A percentile compares a stretch with the other conserved stretches of the same genome.
phyloP scores from a whole-genome alignment of 257 asterid species.

The Galeopsis tetrahit region DNA sequence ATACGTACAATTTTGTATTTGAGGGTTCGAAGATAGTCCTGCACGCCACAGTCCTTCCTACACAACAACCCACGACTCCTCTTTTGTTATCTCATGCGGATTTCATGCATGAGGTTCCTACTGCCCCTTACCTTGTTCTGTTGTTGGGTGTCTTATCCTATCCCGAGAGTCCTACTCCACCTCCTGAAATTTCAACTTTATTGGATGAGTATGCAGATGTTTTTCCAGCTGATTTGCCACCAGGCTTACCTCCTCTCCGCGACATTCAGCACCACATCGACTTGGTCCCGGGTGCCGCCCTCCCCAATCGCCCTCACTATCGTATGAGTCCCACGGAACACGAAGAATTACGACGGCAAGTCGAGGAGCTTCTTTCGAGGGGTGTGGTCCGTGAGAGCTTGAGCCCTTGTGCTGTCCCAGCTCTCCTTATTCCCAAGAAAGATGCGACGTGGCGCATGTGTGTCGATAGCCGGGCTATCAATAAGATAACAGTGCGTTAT shows the following conservation, averaged over 20 bases:
- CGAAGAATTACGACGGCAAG: neutral
- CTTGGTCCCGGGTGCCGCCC: neutral
- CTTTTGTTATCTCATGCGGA: no score
- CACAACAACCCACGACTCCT: no score
- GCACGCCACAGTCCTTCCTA: no score
- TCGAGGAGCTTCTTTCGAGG: neutral
- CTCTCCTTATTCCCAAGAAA: neutral
- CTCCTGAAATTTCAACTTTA: no score
- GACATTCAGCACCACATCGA: neutral
- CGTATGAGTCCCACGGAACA: neutral
- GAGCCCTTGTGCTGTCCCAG: neutral
- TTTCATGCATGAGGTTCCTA: no score
- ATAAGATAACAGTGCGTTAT: neutral
- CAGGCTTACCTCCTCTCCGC: neutral
- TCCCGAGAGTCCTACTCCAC: no score
- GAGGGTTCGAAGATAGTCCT: no score
- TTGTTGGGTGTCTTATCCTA: no score
- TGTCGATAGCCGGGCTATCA: neutral
- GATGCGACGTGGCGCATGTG: neutral
- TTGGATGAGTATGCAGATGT: no score
- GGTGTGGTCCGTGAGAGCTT: neutral
- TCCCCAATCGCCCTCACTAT: neutral
- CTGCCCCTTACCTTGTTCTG: no score
- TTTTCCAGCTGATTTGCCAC: neutral
- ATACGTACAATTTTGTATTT: no score